Conservation (phyloP, 2,329 filamentous ascomycete genomes). For the Fusarium cyanostomum region DNA sequence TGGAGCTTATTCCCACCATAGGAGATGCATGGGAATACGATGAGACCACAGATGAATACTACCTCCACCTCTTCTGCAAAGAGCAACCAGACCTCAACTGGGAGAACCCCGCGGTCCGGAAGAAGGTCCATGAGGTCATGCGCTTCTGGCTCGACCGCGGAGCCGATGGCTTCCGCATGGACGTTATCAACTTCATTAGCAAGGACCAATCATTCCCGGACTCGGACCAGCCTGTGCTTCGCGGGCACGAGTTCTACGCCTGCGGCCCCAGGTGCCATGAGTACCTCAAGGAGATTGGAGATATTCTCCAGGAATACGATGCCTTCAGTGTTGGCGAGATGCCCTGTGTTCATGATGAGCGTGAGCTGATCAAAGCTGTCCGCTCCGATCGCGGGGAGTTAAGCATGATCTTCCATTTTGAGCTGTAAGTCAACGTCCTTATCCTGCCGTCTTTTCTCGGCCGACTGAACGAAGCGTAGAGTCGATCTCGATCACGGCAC, state of each 20-base stretch:
- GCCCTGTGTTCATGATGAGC: slow-evolving; percentile 55
- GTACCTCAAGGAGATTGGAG: slow-evolving; percentile 56
- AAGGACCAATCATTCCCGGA: slow-evolving; percentile 68
- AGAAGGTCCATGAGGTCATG: slow-evolving; percentile 74
- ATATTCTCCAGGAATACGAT: slow-evolving; percentile 56
- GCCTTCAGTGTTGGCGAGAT: slow-evolving; percentile 64
- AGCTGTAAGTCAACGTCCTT: slow-evolving; percentile 55
- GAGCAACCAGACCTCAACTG: slow-evolving; percentile 83
- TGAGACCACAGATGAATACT: slow-evolving; percentile 60
- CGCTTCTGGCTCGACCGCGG: slow-evolving; percentile 79
- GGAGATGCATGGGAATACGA: slow-evolving; percentile 61
- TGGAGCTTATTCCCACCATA: slow-evolving; percentile 17
- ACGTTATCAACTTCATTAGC: slow-evolving; percentile 74
- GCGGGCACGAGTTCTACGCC: slow-evolving; percentile 58
- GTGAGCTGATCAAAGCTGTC: slow-evolving; percentile 59
- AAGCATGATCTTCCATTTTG: slow-evolving; percentile 80
- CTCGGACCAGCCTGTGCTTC: slow-evolving; percentile 47
- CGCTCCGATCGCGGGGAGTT: slow-evolving; percentile 66
- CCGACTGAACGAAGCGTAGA: slow-evolving; percentile 39
- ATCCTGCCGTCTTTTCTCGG: background rate
- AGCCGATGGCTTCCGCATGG: slow-evolving; percentile 72
- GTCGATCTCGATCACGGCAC: slow-evolving; percentile 60
- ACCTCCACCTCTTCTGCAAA: slow-evolving; percentile 74
- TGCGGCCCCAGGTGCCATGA: slow-evolving; percentile 62
- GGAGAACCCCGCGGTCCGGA: slow-evolving; percentile 72